Evolutionary conservation across 495 filamentous ascomycete species (phyloP), one percentile per base, ranked within the genome.

Genomic region (Physcia stellaris): DNA sequence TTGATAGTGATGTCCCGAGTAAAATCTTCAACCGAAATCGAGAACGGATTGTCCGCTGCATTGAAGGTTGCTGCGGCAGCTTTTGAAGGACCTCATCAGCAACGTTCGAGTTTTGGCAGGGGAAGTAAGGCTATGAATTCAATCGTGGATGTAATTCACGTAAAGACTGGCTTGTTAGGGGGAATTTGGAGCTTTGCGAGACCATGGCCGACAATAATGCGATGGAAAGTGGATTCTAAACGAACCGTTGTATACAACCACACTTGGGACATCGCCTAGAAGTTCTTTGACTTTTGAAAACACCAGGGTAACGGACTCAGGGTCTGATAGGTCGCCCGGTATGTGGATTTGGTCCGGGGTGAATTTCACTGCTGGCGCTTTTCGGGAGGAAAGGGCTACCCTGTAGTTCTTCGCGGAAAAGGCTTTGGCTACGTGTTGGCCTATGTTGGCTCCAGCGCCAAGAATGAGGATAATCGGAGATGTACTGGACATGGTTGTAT

Each of bases 201-300:
- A n/a, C n/a, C n/a, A n/a, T n/a, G n/a, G n/a, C n/a, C n/a, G n/a
- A n/a, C n/a, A n/a, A n/a, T n/a, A n/a, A n/a, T n/a, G n/a, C n/a
- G n/a, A n/a, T n/a, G n/a, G n/a, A n/a, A n/a, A n/a, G n/a, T n/a
- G n/a, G n/a, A n/a, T n/a, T n/a, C n/a, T n/a, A n/a, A n/a, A n/a
- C n/a, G n/a, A n/a, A 66, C 66, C 63, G 53, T 70, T 70, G 46
- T 67, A 70, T 17, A 70, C 51, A 13, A 70, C 66, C 13, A 67
- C 65, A 44, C 51, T 59, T 33, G 66, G 66, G 21, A 52, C n/a
- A 37, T n/a, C n/a, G n/a, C 62, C 63, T 2, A 64, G 40, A 19
- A 32, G 18, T 32, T 32, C 24, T 38, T 56, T 61, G 27, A 66
- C 60, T 32, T 60, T 60, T 12, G 48, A 38, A 43, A 68, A 68